Conservation (phyloP, 805 yeast genomes). For the Suhomyces sp. region DNA sequence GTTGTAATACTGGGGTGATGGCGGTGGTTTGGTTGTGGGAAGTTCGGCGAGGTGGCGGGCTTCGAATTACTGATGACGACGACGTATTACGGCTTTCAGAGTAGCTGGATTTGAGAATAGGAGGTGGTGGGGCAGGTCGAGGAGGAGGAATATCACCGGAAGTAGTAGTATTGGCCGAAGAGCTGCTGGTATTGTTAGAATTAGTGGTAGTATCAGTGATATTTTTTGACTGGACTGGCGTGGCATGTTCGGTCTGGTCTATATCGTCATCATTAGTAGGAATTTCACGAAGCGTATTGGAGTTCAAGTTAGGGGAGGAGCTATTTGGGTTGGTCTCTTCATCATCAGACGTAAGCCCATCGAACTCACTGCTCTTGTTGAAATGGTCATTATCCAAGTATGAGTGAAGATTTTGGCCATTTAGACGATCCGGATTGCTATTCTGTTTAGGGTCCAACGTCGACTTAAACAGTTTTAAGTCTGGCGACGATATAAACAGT, state of each 20-base stretch:
- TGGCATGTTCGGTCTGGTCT: constrained; percentile 29
- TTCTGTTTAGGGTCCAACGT: constrained; percentile 45
- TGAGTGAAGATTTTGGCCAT: constrained; percentile 14
- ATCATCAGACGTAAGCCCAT: constrained; percentile 4
- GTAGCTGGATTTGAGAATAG: background rate
- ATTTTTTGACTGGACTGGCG: constrained; percentile 1
- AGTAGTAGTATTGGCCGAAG: background rate
- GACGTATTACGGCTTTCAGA: constrained; percentile 12
- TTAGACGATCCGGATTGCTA: constrained; percentile 11
- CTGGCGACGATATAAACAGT: constrained; percentile 6
- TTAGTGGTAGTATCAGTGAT: background rate
- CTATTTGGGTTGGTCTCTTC: constrained; percentile 7
- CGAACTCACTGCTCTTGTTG: constrained; percentile 11
- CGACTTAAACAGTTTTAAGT: constrained; percentile 19
- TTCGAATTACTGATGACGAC: constrained; percentile 21
- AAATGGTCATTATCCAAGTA: constrained; percentile 11
- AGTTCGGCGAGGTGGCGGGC: constrained; percentile 16
- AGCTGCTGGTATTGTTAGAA: background rate
- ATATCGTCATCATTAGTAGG: constrained; percentile 33
- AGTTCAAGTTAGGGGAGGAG: constrained; percentile 12
- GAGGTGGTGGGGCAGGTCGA: constrained; percentile 1
- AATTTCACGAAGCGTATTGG: constrained; percentile 26
- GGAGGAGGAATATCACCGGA: background rate
- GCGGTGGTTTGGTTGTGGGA: constrained; percentile 26
- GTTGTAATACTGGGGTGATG: constrained; percentile 29